Percentiles rank a stretch among this genome's conserved stretches.
phyloP scores from a whole-genome alignment of 129 eudicot species.

The Artemisia annua region DNA sequence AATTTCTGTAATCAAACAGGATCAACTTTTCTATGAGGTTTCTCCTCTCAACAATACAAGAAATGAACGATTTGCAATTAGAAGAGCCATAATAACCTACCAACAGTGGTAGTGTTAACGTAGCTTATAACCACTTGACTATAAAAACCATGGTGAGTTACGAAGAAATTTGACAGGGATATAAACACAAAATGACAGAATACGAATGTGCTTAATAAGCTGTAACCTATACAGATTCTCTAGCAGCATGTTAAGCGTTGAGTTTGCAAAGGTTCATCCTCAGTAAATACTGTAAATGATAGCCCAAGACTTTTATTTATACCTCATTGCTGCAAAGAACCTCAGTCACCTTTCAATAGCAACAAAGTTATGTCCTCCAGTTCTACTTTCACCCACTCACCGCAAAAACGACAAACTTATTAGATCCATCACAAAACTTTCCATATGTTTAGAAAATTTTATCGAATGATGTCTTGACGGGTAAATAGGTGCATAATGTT shows the following conservation, averaged over 20 bases:
- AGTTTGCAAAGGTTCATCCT: background rate
- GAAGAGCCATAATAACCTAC: background rate
- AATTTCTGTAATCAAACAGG: background rate
- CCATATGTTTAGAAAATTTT: too few relatives aligned
- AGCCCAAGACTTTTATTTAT: background rate
- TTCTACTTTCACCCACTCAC: background rate
- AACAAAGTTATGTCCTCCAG: slow-evolving; percentile 1
- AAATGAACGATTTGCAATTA: background rate
- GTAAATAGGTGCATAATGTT: background rate
- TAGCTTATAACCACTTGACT: background rate
- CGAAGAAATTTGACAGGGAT: background rate
- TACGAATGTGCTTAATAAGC: too few relatives aligned
- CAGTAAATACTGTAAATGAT: background rate
- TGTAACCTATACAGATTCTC: background rate
- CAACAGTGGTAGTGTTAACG: background rate
- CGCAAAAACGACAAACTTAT: background rate
- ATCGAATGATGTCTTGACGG: background rate
- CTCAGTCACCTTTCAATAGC: background rate
- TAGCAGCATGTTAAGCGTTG: background rate
- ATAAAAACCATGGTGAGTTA: background rate
- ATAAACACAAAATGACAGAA: background rate
- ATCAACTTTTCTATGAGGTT: background rate
- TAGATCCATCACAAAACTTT: too few relatives aligned
- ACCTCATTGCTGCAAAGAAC: slow-evolving; percentile 14
- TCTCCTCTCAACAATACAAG: background rate